Evolutionary conservation across 2,329 filamentous ascomycete genomes (phyloP).

Genomic region (Aspergillus proliferans): DNA sequence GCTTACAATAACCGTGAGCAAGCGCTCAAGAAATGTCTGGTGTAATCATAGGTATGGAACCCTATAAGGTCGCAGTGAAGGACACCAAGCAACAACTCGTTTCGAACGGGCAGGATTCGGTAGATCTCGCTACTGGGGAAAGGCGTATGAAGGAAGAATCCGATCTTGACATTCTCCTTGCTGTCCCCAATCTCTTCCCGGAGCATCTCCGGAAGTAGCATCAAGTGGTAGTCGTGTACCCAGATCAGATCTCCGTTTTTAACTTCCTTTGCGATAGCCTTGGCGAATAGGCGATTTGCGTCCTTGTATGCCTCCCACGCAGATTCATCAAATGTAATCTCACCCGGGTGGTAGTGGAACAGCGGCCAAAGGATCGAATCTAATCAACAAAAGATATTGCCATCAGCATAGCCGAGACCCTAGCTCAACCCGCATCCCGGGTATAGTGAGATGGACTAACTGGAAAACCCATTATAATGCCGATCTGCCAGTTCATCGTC

Average conservation of each 20-base stretch:
- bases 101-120: constrained; percentile 85
- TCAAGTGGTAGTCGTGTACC: constrained; percentile 98
- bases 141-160: constrained; percentile 95
- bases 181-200: constrained; percentile 75
- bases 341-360: constrained; percentile 96
- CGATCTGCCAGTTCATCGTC: constrained; percentile 87
- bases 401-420: constrained; percentile 9
- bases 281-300: constrained; percentile 86
- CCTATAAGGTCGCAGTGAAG: constrained; percentile 92
- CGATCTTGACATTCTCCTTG: constrained; percentile 92
- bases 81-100: constrained; percentile 78
- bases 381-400: constrained; percentile 27
- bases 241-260: constrained; percentile 92
- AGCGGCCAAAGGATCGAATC: constrained; percentile 98
- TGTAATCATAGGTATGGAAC: constrained; percentile 98
- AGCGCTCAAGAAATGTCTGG: constrained; percentile 92
- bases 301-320: constrained; percentile 91
- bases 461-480: constrained; percentile 98
- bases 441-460: constrained; percentile 46
- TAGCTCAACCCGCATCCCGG: neutral
- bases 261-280: constrained; percentile 78
- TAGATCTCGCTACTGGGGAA: constrained; percentile 98
- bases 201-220: constrained; percentile 93
- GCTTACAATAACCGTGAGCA: constrained; percentile 84
- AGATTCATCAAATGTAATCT: constrained; percentile 95